Evolutionary conservation across 805 yeast species (phyloP), one percentile per base, ranked within the genome.

Genomic region (Komagataella kurtzmanii): DNA sequence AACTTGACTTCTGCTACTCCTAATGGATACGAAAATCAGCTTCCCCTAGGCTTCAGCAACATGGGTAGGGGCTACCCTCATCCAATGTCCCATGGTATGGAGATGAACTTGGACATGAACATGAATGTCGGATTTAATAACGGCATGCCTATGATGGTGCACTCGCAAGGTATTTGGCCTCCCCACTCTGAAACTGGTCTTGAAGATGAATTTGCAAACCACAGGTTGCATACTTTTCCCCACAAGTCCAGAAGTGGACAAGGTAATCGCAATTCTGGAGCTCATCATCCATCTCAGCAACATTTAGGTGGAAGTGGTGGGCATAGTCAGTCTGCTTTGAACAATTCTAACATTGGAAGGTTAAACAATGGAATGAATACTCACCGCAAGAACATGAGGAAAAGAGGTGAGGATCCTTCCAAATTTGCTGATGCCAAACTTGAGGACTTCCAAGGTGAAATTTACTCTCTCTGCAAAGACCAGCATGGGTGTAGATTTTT

Each of bases 401-500:
- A 74, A 52, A 71, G 66, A 53, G 80, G 80, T 36, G 91, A 84
- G 56, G 91, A 85, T 61, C 85, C 86, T 2, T 69, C 87, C 5
- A 80, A 78, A 61, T 85, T 80, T 58, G 73, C 79, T 46, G 81
- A 83, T 65, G 85, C 89, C 17, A 72, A 76, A 49, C 67, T 85
- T 55, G 79, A 75, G 49, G 89, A 85, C 58, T 85, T 83, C 61
- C 68, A 76, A 17, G 88, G 88, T 48, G 82, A 81, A 53, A 83
- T 91, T 51, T 85, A 79, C 61, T 75, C 86, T 1, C 72, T 93
- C 56, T 90, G 98, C 69, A 88, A 83, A 61, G 99, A 91, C 64
- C 98, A 91, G 68, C 97, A 91, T 63, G 98, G 99, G 7, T 91
- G 98, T 64, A 75, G 99, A 54, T 89, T 86, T 64, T 70, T 91